Conservation (phyloP, 768 basidiomycete species). For the Collybia sordida region DNA sequence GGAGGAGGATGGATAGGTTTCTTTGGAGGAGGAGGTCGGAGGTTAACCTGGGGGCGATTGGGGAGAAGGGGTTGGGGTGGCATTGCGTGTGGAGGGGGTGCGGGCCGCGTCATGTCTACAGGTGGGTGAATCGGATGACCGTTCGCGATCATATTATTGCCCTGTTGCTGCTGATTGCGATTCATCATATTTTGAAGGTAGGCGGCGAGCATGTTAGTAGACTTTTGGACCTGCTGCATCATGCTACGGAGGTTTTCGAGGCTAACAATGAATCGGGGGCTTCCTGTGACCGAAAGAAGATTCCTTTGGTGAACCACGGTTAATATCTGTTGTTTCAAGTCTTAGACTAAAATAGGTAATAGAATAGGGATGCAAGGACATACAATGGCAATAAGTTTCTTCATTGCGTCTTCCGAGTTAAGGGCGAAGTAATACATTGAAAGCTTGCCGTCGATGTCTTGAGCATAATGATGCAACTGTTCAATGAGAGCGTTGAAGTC, state of each 20-base stretch:
- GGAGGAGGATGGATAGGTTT: conserved; percentile 1
- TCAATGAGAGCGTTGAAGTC: conserved; percentile 56
- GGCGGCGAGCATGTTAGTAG: conserved; percentile 5
- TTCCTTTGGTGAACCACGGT: conserved; percentile 45
- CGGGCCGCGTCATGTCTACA: conserved; percentile 17
- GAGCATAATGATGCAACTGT: conserved; percentile 39
- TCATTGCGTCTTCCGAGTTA: conserved; percentile 47
- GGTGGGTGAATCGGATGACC: conserved; percentile 8
- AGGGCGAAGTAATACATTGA: conserved; percentile 44
- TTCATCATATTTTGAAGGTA: conserved; percentile 14
- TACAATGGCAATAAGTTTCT: conserved; percentile 55
- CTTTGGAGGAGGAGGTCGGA: conserved; percentile 5
- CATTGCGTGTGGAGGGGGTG: conserved; percentile 16
- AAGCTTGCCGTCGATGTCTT: conserved; percentile 52
- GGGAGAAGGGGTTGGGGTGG: conserved; percentile 16
- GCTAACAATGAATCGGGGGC: conserved; percentile 40
- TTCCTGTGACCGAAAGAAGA: conserved; percentile 30
- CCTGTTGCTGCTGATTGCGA: conserved; percentile 10
- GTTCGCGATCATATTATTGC: conserved; percentile 16
- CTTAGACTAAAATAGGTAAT: conserved; percentile 6
- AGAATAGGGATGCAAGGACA: conserved; percentile 20
- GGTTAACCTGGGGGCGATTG: conserved; percentile 11
- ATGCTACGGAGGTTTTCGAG: conserved; percentile 43
- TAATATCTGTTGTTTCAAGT: conserved; percentile 31
- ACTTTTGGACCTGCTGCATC: conserved; percentile 21